These are phyloP conservation scores for Aspergillus sclerotiicarbonarius DNA, from an alignment of 495 filamentous ascomycete species.

Conservation along the genomic window DNA sequence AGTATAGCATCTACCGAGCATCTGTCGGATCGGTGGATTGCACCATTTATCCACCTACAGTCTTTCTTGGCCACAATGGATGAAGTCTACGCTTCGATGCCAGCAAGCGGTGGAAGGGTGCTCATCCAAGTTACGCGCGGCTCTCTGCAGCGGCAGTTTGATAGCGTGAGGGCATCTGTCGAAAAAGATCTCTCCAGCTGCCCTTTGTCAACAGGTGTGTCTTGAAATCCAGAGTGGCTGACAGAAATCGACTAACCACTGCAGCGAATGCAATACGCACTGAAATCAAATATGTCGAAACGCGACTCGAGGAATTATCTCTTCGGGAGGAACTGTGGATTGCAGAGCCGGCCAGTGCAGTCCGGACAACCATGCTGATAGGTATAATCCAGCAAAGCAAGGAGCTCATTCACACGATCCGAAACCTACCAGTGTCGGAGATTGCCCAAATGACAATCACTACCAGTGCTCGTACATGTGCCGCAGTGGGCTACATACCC, in stretches of 20 bases:
- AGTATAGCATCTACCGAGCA: background rate
- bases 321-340: background rate
- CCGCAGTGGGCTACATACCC: constrained; percentile 1
- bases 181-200: background rate
- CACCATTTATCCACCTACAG: background rate
- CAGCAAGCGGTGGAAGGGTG: background rate
- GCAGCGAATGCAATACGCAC: background rate
- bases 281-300: background rate
- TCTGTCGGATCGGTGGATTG: constrained; percentile 3
- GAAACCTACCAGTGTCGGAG: background rate
- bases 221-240: background rate
- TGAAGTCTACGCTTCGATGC: background rate
- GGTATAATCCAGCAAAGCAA: constrained; percentile 1
- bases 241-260: background rate
- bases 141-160: background rate
- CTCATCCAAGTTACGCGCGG: background rate
- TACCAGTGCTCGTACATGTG: background rate
- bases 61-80: background rate
- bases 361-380: background rate
- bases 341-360: background rate
- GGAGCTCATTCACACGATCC: background rate
- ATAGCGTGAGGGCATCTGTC: background rate
- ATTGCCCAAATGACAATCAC: background rate
- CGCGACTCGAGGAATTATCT: background rate
- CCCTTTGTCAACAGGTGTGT: background rate